Evolutionary conservation across 495 filamentous ascomycete genomes (phyloP).

Genomic region (Evernia prunastri): DNA sequence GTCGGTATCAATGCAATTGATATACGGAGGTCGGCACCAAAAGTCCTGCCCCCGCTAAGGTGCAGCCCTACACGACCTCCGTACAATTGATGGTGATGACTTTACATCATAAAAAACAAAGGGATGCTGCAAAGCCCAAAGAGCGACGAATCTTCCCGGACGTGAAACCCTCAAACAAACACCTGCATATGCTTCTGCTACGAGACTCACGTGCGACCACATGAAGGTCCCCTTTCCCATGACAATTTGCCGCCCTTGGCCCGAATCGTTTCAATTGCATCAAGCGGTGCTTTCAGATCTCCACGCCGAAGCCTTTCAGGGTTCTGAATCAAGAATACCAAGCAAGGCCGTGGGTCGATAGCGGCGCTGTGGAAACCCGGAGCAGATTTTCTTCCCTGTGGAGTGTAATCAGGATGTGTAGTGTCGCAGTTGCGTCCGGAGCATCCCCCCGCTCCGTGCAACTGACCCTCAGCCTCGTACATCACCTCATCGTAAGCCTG

Average conservation of each 20-base stretch:
- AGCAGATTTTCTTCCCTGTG: constrained; percentile 82
- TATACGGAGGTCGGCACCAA: too few relatives aligned
- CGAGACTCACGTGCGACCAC: neutral
- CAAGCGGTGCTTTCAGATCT: constrained; percentile 91
- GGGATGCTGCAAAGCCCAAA: neutral
- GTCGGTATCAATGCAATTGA: neutral
- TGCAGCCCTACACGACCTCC: too few relatives aligned
- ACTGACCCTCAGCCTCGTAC: constrained; percentile 52
- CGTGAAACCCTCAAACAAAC: neutral
- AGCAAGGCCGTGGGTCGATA: constrained; percentile 87
- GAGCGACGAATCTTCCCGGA: neutral
- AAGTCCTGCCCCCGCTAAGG: too few relatives aligned
- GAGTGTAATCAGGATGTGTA: constrained; percentile 87
- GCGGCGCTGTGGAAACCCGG: constrained; percentile 82
- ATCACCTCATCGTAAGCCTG: constrained; percentile 74
- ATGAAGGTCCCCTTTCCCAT: neutral
- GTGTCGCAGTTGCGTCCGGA: constrained; percentile 59
- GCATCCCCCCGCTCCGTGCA: constrained; percentile 60
- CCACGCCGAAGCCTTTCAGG: constrained; percentile 84
- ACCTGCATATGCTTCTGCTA: neutral
- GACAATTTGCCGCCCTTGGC: constrained; percentile 31
- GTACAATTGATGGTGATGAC: too few relatives aligned
- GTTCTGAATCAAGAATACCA: constrained; percentile 85
- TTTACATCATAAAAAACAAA: constrained; percentile 4
- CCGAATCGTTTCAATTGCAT: constrained; percentile 89